These are phyloP conservation scores for Chlamydomonas sp. DNA, from an alignment of 139 green algal species.

Conservation along the genomic window DNA sequence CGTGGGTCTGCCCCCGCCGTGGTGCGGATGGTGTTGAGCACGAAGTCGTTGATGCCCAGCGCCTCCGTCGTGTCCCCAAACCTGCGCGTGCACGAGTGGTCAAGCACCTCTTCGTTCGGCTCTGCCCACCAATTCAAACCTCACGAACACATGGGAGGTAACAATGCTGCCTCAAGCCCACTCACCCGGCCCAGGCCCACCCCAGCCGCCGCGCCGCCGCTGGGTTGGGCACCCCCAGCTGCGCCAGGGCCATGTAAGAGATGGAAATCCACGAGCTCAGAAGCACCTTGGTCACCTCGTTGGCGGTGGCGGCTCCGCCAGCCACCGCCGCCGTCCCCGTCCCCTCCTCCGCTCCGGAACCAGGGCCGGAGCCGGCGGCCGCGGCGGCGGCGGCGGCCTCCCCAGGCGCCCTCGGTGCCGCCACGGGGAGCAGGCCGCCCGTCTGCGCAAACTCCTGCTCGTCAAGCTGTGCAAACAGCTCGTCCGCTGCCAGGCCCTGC, in stretches of 20 bases:
- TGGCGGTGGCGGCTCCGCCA: background rate
- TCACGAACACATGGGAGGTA: background rate
- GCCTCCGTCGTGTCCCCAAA: constrained; percentile 43
- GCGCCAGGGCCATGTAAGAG: constrained; percentile 71
- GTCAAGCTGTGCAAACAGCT: constrained; percentile 56
- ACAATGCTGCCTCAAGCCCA: background rate
- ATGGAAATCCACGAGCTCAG: constrained; percentile 64
- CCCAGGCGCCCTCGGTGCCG: background rate
- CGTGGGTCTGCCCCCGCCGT: constrained; percentile 19
- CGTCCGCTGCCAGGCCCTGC: constrained; percentile 50
- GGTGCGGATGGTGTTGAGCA: constrained; percentile 34
- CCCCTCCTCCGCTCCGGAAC: background rate
- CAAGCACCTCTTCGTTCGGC: background rate
- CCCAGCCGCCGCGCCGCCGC: constrained; percentile 50
- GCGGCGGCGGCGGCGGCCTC: background rate
- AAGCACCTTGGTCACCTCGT: constrained; percentile 48
- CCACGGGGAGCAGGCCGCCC: constrained; percentile 53
- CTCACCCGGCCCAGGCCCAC: constrained; percentile 36
- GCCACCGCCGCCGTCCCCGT: background rate
- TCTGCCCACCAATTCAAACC: background rate
- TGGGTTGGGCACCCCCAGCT: constrained; percentile 78
- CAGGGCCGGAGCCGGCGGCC: background rate
- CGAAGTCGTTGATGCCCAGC: constrained; percentile 47
- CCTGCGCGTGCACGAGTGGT: background rate
- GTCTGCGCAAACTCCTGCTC: constrained; percentile 61